Evolutionary conservation across 805 yeast genomes (phyloP), one percentile per base, ranked within the genome.

Genomic region (Saccharomycopsis sp.): DNA sequence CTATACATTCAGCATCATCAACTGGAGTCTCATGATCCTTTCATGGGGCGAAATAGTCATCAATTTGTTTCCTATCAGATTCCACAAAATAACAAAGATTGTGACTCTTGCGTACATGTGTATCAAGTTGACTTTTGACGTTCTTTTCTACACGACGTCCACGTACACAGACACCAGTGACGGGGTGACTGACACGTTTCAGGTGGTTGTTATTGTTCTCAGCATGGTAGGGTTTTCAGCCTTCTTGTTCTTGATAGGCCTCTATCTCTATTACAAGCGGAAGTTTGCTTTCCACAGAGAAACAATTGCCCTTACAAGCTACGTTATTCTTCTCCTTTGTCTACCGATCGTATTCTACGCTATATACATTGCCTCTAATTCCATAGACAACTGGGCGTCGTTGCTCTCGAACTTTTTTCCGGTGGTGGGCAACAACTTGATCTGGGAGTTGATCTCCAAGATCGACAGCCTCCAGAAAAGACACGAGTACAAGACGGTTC

Each of bases 391-490:
- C 24, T 61, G 62, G 59, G 54, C 58, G 7, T 34, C 55, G 4
- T 16, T 59, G 8, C 18, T 61, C 14, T 23, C 56, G 2, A 56
- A 56, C 44, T 61, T 61, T 24, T 53, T 61, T 24, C 59, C 59
- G 16, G 56, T 61, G 3, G 50, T 56, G 14, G 52, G 59, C 5
- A 56, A 50, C 24, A 56, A 55, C 7, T 40, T 61, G 37, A 29
- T 54, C 8, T 61, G 63, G 63, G 63, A 61, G 52, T 52, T 59
- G 44, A 23, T 40, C 24, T 51, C 51, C 29, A 61, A 52, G 55
- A 51, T 61, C 8, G 34, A 41, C 20, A 44, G 40, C 4, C 24
- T 40, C 16, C 59, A 61, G 51, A 56, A 48, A 34, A 37, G 24
- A 15, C 23, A 54, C 18, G 63, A 61, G 37, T 34, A 15, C n/a